These are phyloP conservation scores for Daldinia grandis DNA, from an alignment of 495 filamentous ascomycete genomes.

Conservation along the genomic window DNA sequence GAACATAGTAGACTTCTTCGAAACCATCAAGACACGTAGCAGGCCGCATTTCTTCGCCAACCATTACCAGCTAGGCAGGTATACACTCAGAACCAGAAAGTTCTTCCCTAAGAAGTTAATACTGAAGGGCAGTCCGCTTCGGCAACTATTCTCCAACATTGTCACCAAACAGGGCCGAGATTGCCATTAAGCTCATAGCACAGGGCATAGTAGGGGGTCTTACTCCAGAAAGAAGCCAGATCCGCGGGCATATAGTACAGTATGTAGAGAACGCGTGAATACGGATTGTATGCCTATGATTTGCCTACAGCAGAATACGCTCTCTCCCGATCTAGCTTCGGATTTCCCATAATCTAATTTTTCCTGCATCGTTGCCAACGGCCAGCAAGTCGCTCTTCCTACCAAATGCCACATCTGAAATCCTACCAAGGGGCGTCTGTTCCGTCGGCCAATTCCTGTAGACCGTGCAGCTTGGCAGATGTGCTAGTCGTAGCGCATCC, in stretches of 20 bases:
- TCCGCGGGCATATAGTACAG: constrained; percentile 4
- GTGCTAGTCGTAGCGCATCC: constrained; percentile 86
- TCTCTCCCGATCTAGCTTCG: constrained; percentile 45
- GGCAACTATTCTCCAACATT: constrained; percentile 23
- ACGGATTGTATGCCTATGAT: not conserved
- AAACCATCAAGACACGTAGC: constrained; percentile 27
- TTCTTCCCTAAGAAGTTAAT: constrained; percentile 37
- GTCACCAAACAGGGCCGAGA: not conserved
- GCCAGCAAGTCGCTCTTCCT: constrained; percentile 74
- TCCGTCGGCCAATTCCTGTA: constrained; percentile 97
- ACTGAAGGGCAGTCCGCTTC: constrained; percentile 46
- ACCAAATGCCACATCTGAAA: constrained; percentile 82
- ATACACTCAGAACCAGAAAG: constrained; percentile 29
- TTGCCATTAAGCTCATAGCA: not conserved
- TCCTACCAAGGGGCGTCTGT: constrained; percentile 85
- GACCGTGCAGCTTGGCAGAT: constrained; percentile 90
- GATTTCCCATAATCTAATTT: constrained; percentile 89
- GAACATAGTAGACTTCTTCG: constrained; percentile 52
- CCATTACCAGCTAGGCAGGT: constrained; percentile 29
- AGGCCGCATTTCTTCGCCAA: constrained; percentile 36
- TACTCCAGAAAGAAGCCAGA: not conserved
- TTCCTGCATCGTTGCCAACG: constrained; percentile 86
- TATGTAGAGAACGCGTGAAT: not conserved
- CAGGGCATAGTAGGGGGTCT: not conserved
- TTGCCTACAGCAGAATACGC: constrained; percentile 6